These are phyloP conservation scores for Blastomyces parvus DNA, from an alignment of 2,329 filamentous ascomycete genomes.

Conservation along the genomic window DNA sequence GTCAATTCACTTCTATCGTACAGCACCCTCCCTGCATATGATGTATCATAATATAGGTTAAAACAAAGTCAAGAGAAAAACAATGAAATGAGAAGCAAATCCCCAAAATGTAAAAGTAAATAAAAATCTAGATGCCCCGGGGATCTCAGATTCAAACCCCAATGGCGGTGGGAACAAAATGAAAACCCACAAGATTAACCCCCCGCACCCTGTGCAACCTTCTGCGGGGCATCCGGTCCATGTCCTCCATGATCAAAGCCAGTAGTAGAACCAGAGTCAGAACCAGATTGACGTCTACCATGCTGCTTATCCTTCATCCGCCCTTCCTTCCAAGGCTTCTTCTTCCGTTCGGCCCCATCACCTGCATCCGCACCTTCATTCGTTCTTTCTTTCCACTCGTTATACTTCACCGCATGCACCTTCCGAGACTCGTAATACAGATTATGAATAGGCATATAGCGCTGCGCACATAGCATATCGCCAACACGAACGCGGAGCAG, in stretches of 20 bases:
- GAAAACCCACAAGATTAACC: neutral
- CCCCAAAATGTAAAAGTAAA: neutral
- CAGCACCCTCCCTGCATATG: neutral
- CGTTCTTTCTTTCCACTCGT: conserved; percentile 18
- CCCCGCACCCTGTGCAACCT: neutral
- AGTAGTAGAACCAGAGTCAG: neutral
- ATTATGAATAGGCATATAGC: conserved; percentile 48
- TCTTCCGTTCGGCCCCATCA: conserved; percentile 17
- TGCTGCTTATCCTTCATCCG: neutral
- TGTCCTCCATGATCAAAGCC: neutral
- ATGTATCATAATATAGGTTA: neutral
- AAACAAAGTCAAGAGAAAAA: neutral
- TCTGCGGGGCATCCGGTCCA: neutral
- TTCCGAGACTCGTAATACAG: conserved; percentile 37
- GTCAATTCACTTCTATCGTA: neutral
- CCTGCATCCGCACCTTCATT: neutral
- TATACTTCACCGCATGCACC: conserved; percentile 29
- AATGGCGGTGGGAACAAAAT: neutral
- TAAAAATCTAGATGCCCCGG: neutral
- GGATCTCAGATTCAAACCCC: neutral
- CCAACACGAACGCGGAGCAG: conserved; percentile 54
- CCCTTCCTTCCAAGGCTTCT: conserved; percentile 18
- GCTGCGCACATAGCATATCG: conserved; percentile 49
- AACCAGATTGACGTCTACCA: neutral
- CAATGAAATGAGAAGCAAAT: neutral